Evolutionary conservation across 805 yeast species (phyloP), one percentile per base, ranked within the genome.

Genomic region (Candida argentea): DNA sequence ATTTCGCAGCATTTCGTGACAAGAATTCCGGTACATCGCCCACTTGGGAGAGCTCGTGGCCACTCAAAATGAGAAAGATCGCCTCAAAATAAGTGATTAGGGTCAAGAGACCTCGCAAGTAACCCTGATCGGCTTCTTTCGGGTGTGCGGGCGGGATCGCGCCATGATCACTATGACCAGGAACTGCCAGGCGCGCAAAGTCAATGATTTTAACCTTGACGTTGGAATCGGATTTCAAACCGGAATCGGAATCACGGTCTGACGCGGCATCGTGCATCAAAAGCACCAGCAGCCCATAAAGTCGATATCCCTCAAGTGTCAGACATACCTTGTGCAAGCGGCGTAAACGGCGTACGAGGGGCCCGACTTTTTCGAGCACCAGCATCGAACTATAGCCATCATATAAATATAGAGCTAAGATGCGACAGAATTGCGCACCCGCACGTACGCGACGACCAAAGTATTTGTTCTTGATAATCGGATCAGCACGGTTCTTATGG

Each of bases 181-280:
- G 73, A 18, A 85, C 80, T 10, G 85, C 78, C 44, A 94, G 81
- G 48, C 87, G 94, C 1, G 97, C 97, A 65, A 91, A 91, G 56
- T 91, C 99, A 40, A 91, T 91, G 31, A 93, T 68, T 37, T 86
- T 73, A n/a, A 86, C 73, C 35, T 45, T 48, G 24, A 60, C 39
- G 16, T 23, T 28, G 7, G 20, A 10, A 18, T 18, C 10, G 10
- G 20, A 8, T 14, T 21, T 38, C n/a, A n/a, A n/a, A 11, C 39
- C 41, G 14, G 29, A 40, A 12, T 39, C 35, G n/a, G n/a, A n/a
- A 11, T 36, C 27, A 4, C 28, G 22, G 20, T 36, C 35, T 6
- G 33, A 32, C 8, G 34, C 33, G 8, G 86, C 93, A 46, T 91
- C 97, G 52, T 89, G 89, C 76, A 91, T 84, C 39, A 91, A 62